These are phyloP conservation scores for Aspergillus quadrilineatus DNA, from an alignment of 2,329 filamentous ascomycete genomes.

Conservation along the genomic window DNA sequence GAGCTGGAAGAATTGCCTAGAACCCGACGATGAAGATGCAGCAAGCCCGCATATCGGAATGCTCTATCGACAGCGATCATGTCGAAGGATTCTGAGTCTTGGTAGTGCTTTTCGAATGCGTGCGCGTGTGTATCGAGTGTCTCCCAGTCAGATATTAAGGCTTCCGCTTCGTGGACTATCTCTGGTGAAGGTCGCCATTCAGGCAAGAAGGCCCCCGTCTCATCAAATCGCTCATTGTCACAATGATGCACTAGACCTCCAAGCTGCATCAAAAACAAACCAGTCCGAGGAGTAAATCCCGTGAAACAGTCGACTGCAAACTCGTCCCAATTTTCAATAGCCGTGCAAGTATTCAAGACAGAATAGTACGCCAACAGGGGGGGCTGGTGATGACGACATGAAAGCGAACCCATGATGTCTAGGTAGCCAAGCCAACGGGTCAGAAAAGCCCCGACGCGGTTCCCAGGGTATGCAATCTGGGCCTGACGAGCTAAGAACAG, in stretches of 20 bases:
- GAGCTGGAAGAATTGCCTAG: constrained; percentile 61
- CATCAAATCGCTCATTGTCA: constrained; percentile 63
- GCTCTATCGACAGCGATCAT: constrained; percentile 70
- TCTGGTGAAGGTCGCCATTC: constrained; percentile 60
- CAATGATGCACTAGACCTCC: constrained; percentile 69
- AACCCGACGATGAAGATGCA: constrained; percentile 73
- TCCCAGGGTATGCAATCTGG: constrained; percentile 53
- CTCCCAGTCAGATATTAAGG: constrained; percentile 61
- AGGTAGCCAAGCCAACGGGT: constrained; percentile 82
- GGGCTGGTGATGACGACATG: constrained; percentile 56
- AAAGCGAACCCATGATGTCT: constrained; percentile 72
- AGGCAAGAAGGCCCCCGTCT: constrained; percentile 49
- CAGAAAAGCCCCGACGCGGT: constrained; percentile 68
- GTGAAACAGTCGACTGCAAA: constrained; percentile 77
- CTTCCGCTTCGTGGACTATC: constrained; percentile 57
- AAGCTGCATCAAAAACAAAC: constrained; percentile 69
- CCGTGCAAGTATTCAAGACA: constrained; percentile 47
- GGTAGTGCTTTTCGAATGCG: constrained; percentile 42
- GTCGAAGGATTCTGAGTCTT: constrained; percentile 43
- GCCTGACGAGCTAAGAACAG: constrained; percentile 69
- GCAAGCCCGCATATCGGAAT: constrained; percentile 74
- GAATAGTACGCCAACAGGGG: constrained; percentile 55
- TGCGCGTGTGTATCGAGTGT: constrained; percentile 50
- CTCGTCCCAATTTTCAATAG: constrained; percentile 58
- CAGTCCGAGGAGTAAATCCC: constrained; percentile 71